Evolutionary conservation across 192 early-diverging fungal genomes (phyloP).

Genomic region (Cladochytrium replicatum): DNA sequence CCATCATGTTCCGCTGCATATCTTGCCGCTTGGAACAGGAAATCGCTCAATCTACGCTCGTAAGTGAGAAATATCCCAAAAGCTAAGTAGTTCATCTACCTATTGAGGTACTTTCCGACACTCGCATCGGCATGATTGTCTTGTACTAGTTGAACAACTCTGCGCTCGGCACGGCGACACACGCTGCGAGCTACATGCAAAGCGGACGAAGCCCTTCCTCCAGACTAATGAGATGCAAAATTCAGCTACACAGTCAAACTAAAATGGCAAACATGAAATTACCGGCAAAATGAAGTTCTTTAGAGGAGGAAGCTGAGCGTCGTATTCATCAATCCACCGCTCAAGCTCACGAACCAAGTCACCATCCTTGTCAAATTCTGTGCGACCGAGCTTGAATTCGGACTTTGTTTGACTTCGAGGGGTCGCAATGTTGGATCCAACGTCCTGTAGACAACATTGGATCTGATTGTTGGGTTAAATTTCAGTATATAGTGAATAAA

Average conservation of each 20-base stretch:
- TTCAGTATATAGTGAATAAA: background rate
- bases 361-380: constrained; percentile 66
- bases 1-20: constrained; percentile 64
- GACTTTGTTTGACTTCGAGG: constrained; percentile 49
- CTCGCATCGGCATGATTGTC: constrained; percentile 44
- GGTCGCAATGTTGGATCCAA: constrained; percentile 87
- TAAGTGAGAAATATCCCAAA: constrained; percentile 1
- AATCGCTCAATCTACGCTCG: constrained; percentile 68
- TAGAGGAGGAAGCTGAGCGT: constrained; percentile 59
- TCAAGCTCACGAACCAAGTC: constrained; percentile 55
- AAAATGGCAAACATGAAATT: constrained; percentile 17
- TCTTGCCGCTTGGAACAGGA: constrained; percentile 80
- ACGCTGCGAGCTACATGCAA: constrained; percentile 78
- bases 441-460: constrained; percentile 84
- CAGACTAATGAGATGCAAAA: constrained; percentile 46
- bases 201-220: constrained; percentile 68
- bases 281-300: constrained; percentile 80
- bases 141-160: constrained; percentile 59
- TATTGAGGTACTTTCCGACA: constrained; percentile 61
- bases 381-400: constrained; percentile 50
- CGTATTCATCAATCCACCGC: constrained; percentile 73
- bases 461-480: constrained; percentile 39
- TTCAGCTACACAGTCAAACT: background rate
- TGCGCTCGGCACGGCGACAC: constrained; percentile 79
- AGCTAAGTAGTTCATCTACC: constrained; percentile 16